Base-by-base conservation (phyloP, 176 grass and related monocot species). In the Themeda triandra region DNA sequence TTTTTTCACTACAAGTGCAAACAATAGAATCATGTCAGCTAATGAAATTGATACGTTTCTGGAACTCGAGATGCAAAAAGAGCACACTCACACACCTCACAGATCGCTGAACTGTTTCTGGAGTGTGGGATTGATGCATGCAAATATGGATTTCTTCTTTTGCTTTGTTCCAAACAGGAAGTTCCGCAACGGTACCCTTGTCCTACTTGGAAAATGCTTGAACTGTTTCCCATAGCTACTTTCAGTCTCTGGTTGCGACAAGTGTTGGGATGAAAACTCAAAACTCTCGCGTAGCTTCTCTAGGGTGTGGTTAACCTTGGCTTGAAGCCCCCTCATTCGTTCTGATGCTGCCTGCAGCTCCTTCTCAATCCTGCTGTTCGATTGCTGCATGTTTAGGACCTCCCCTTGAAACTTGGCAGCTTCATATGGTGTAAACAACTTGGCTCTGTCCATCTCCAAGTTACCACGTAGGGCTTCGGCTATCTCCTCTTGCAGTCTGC, bases 331-430 rank as follows among this genome's bases (percentile, higher is more conserved):
- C 56, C 67, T 92, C 81, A 90, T 84, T 78, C 39, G 53, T 78
- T 92, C 83, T 23, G 86, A 13, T 35, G 89, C 91, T 19, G 68
- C 87, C 65, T 84, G 88, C 76, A 98, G 39, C 71, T 95, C 89
- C 15, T 24, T 88, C 58, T 85, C 87, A 15, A 94, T 87, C 77
- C 88, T 98, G 46, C 25, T 91, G 82, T 83, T 91, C 25, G 81
- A 94, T 19, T 92, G 89, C 59, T 92, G 88, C 92, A 98, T 92
- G 82, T 84, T 94, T 27, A 91, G 84, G 11, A 98, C 80, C 90
- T 93, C 92, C 21, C 95, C 95, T 84, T 95, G 92, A 73, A 94
- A 95, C 59, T 91, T 92, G 69, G 92, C 89, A 7, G 92, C 92
- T 65, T 89, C 68, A 13, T 91, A 94, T 0, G 87, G 75, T 18